Evolutionary conservation across 2,329 filamentous ascomycete genomes (phyloP).

Genomic region (Diaporthe nobilis): DNA sequence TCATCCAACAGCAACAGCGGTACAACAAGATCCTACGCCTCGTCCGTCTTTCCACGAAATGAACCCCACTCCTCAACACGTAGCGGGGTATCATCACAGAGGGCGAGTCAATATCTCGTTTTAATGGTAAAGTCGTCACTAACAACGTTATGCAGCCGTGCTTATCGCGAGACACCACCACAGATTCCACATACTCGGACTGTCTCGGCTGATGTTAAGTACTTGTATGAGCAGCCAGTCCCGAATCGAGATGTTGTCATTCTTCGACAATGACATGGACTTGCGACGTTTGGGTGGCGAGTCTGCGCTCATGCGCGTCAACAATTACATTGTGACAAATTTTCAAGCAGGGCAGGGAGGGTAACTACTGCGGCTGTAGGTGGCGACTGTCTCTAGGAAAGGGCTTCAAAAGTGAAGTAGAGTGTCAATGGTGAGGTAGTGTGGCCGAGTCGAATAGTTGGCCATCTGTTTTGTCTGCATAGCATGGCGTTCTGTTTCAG

Average conservation of each 20-base stretch:
- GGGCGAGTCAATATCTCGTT: conserved; percentile 38
- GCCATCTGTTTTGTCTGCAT: conserved; percentile 25
- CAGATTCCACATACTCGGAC: conserved; percentile 6
- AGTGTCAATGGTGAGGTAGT: neutral
- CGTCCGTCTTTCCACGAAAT: conserved; percentile 19
- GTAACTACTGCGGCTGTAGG: neutral
- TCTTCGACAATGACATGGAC: conserved; percentile 19
- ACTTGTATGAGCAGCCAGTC: conserved; percentile 39
- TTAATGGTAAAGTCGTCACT: conserved; percentile 9
- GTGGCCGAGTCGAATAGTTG: neutral
- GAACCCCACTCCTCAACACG: neutral
- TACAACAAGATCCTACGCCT: neutral
- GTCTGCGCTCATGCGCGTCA: neutral
- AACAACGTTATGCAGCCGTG: conserved; percentile 29
- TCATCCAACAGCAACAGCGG: conserved; percentile 10
- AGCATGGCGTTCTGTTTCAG: conserved; percentile 3
- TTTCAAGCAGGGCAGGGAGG: no score
- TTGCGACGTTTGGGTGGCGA: no score
- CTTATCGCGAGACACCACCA: conserved; percentile 25
- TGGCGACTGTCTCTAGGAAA: neutral
- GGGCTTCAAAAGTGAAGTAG: neutral
- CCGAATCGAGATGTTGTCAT: conserved; percentile 33
- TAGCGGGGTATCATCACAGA: conserved; percentile 30
- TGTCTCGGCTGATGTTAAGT: conserved; percentile 31
- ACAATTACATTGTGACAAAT: neutral